Conservation (phyloP, 495 filamentous ascomycete genomes). For the Penicillium paradoxum region DNA sequence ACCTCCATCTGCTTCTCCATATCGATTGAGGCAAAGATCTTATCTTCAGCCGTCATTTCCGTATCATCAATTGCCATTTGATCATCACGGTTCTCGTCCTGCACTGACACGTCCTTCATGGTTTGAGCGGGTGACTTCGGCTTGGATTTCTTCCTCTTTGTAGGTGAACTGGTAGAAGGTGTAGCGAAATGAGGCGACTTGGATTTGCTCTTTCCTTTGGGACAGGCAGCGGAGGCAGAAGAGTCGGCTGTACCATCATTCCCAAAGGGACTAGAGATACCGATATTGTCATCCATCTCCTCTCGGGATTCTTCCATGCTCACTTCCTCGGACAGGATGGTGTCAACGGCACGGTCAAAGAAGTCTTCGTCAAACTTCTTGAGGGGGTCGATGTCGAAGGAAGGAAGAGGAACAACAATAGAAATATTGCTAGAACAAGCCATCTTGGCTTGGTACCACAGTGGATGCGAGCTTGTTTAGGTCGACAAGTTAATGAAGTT, state of each 20-base stretch:
- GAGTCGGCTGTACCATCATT: neutral
- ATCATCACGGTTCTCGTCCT: neutral
- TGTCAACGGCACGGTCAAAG: constrained; percentile 14
- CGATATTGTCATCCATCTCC: neutral
- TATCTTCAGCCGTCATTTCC: neutral
- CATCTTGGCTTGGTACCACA: neutral
- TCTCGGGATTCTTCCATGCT: constrained; percentile 19
- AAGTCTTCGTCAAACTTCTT: constrained; percentile 16
- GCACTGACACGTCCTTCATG: neutral
- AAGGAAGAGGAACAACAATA: constrained; percentile 20
- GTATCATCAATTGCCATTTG: neutral
- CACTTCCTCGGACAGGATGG: constrained; percentile 25
- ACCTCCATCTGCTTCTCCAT: constrained; percentile 8
- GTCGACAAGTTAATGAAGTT: neutral
- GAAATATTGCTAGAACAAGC: constrained; percentile 4
- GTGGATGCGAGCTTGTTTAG: neutral
- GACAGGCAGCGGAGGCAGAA: neutral
- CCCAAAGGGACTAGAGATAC: neutral
- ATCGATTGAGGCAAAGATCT: constrained; percentile 18
- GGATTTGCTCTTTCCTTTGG: neutral
- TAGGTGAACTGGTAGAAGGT: neutral
- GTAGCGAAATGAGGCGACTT: constrained; percentile 2
- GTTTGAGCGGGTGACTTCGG: neutral
- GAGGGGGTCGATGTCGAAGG: constrained; percentile 16
- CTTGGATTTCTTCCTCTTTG: neutral